Base-by-base conservation (phyloP, 495 filamentous ascomycete species). In the Trichoderma asperelloides region DNA sequence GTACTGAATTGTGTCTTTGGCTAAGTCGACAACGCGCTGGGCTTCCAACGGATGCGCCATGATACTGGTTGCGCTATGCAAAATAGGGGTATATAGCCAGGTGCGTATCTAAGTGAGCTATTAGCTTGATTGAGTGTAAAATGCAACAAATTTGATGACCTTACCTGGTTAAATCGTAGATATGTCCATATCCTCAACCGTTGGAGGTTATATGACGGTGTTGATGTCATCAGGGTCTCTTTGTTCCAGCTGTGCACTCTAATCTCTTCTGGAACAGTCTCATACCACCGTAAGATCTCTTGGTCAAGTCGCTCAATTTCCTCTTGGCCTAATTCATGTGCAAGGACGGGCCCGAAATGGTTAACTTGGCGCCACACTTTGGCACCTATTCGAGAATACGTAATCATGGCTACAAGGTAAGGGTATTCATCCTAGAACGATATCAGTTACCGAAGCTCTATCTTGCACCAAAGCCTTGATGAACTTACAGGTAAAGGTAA, bases 281-380 rank as follows among this genome's bases (percentile, higher is more conserved):
- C 71, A 62, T 92, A 92, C 92, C 92, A 96, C 70, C 90, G 85
- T 4, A 91, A 79, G 65, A 93, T 86, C 70, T 90, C 86, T 49
- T 86, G 87, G 70, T 96, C 91, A 28, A 95, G 79, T 66, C 87
- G 88, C 33, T 87, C 88, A 60, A 93, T 89, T 66, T 91, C 87
- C 66, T 86, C 84, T 41, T 82, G 66, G 80, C 85, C 67, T 75
- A 84, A 37, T 75, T 83, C 70, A 75, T 81, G 73, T 76, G 81
- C 67, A 70, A 84, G 66, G 69, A 82, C 67, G 70, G 78, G 69
- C 78, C 86, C 74, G 75, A 87, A 79, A 77, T 75, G 78, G 70
- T 77, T 72, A 71, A 95, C 85, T 11, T 87, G 84, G 62, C 82
- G 85, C 91, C 91, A 95, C 57, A 94, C 89, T 73, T 88, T 91